Evolutionary conservation across 2,329 filamentous ascomycete species (phyloP).

Genomic region (Sphaceloma murrayae): DNA sequence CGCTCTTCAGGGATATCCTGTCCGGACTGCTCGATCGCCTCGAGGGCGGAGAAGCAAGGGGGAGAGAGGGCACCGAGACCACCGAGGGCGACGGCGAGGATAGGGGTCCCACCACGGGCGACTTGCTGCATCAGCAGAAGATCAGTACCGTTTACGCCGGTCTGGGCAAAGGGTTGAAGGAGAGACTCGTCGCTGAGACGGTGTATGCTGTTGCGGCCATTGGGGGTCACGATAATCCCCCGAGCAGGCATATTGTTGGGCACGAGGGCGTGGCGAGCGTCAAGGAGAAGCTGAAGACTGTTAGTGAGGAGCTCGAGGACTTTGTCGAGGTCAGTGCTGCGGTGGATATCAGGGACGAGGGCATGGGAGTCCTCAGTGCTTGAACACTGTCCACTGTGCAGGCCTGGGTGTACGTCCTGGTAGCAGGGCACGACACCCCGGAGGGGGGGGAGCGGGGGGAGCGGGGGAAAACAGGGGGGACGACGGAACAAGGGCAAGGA

Average conservation of each 20-base stretch:
- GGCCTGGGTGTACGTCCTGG: too few relatives aligned
- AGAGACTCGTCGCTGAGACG: slow-evolving; percentile 73
- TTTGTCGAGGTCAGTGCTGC: slow-evolving; percentile 84
- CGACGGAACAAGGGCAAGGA: too few relatives aligned
- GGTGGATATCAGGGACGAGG: slow-evolving; percentile 55
- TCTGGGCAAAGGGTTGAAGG: slow-evolving; percentile 57
- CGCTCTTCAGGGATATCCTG: slow-evolving; percentile 74
- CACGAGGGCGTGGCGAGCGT: slow-evolving; percentile 79
- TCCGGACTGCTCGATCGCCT: slow-evolving; percentile 68
- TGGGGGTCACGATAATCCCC: slow-evolving; percentile 91
- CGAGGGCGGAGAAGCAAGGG: slow-evolving; percentile 34
- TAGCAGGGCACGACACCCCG: too few relatives aligned
- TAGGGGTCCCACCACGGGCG: slow-evolving; percentile 34
- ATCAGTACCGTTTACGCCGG: slow-evolving; percentile 64
- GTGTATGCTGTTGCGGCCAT: slow-evolving; percentile 86
- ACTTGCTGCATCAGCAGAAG: slow-evolving; percentile 38
- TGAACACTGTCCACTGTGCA: background rate
- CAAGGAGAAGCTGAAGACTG: slow-evolving; percentile 91
- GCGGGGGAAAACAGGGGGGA: too few relatives aligned
- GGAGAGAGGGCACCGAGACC: slow-evolving; percentile 26
- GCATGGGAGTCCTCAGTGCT: slow-evolving; percentile 3
- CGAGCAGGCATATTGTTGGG: slow-evolving; percentile 86
- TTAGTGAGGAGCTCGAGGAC: slow-evolving; percentile 91
- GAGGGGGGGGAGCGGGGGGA: too few relatives aligned
- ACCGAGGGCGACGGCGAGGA: slow-evolving; percentile 22